These are phyloP conservation scores for Salpingoeca rosetta DNA, from an alignment of 78 protist species.

Conservation along the genomic window DNA sequence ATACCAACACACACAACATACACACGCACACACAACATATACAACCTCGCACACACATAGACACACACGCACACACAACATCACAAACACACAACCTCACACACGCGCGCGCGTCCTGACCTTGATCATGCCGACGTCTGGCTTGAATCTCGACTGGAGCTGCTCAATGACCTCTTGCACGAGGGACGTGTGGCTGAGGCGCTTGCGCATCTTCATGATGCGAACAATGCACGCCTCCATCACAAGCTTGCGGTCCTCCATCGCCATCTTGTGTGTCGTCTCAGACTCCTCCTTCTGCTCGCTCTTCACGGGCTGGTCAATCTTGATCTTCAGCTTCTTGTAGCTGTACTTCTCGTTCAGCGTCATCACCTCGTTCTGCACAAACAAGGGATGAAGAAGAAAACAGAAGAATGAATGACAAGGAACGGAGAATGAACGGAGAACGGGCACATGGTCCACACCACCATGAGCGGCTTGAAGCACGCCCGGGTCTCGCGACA, in stretches of 20 bases:
- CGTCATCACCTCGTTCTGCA: neutral
- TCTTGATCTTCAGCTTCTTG: slow-evolving; percentile 52
- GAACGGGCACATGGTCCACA: neutral
- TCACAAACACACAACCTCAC: too few species aligned
- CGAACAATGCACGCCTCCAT: slow-evolving; percentile 86
- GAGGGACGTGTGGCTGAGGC: slow-evolving; percentile 46
- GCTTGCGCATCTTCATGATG: slow-evolving; percentile 80
- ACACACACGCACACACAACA: neutral
- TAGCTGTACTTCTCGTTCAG: slow-evolving; percentile 7
- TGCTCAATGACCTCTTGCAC: slow-evolving; percentile 54
- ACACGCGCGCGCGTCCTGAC: neutral
- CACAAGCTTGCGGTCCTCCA: slow-evolving; percentile 62
- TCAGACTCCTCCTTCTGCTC: slow-evolving; percentile 58
- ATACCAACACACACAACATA: too few species aligned
- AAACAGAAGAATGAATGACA: neutral
- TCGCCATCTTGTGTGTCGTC: slow-evolving; percentile 56
- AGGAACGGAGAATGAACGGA: neutral
- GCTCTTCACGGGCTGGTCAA: slow-evolving; percentile 47
- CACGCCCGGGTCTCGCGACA: too few species aligned
- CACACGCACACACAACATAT: too few species aligned
- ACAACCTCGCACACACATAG: neutral
- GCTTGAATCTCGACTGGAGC: slow-evolving; percentile 4
- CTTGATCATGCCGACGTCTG: neutral
- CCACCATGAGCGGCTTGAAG: neutral
- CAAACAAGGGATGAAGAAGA: neutral